Percentiles rank a stretch among this genome's conserved stretches.
phyloP scores from a whole-genome alignment of 257 asterid genomes.

The Hygrophila difformis region DNA sequence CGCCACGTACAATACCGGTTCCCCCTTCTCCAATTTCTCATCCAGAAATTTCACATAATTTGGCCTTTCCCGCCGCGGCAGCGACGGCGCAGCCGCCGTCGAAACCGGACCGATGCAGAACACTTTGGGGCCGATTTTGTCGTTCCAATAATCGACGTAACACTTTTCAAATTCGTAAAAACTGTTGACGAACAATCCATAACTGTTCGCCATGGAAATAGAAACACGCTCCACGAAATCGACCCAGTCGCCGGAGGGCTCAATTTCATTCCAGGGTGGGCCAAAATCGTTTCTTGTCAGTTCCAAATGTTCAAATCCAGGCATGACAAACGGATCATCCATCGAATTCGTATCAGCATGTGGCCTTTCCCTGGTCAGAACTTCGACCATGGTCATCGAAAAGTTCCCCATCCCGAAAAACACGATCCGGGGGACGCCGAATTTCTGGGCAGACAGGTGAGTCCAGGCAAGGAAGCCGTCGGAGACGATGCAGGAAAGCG shows the following conservation, averaged over 20 bases:
- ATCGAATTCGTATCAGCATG: conserved; percentile 23
- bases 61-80: conserved; percentile 4
- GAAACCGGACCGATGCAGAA: conserved; percentile 64
- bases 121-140: conserved; percentile 37
- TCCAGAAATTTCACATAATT: conserved; percentile 24
- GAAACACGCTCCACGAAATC: conserved; percentile 54
- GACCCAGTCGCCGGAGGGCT: conserved; percentile 28
- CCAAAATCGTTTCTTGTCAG: too few species aligned
- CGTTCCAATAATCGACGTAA: conserved; percentile 43
- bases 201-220: too few species aligned
- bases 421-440: conserved; percentile 38
- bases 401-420: conserved; percentile 55
- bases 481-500: too few species aligned
- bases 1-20: too few species aligned
- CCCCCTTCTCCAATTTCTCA: too few species aligned
- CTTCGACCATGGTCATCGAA: conserved; percentile 30
- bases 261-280: too few species aligned
- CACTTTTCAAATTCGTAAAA: conserved; percentile 36
- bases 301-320: conserved; percentile 33
- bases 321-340: conserved; percentile 36
- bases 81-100: conserved; percentile 12
- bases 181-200: too few species aligned
- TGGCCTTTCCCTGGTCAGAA: conserved; percentile 29
- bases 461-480: conserved; percentile 59
- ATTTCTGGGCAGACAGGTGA: conserved; percentile 30